These are phyloP conservation scores for Ananas comosus DNA, from an alignment of 176 grass and related monocot species.

Conservation along the genomic window DNA sequence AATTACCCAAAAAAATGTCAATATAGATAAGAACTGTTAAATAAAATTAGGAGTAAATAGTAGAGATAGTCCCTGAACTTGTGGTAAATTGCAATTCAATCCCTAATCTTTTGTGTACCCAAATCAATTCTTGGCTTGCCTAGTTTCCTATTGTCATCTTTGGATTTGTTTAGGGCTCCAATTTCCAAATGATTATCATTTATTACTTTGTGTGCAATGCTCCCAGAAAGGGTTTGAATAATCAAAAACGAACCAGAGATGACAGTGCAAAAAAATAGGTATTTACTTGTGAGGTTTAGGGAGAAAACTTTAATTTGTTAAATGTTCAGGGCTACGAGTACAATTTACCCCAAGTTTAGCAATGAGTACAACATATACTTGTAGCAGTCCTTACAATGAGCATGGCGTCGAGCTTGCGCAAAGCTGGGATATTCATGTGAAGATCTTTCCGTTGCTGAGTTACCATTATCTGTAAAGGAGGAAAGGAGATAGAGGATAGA, in stretches of 20 bases:
- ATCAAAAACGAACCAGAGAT: background rate
- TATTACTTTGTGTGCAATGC: no score
- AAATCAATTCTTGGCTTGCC: no score
- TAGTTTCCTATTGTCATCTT: no score
- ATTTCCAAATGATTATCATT: no score
- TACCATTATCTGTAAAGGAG: constrained; percentile 50
- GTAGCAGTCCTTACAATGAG: constrained; percentile 34
- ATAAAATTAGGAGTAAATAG: background rate
- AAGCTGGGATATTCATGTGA: constrained; percentile 53
- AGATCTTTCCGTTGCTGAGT: constrained; percentile 87
- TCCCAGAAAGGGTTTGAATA: background rate
- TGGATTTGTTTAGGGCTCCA: no score
- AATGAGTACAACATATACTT: background rate
- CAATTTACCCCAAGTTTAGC: background rate
- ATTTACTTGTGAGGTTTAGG: no score
- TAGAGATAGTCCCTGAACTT: background rate
- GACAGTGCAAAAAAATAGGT: background rate
- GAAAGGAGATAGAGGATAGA: background rate
- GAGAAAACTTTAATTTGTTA: background rate
- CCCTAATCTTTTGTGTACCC: no score
- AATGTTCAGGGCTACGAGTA: background rate
- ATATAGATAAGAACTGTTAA: background rate
- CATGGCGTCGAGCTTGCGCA: constrained; percentile 78
- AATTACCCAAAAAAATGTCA: background rate
- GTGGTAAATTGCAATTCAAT: background rate